These are phyloP conservation scores for Pittosporum tobira DNA, from an alignment of 129 eudicot species.

Conservation along the genomic window DNA sequence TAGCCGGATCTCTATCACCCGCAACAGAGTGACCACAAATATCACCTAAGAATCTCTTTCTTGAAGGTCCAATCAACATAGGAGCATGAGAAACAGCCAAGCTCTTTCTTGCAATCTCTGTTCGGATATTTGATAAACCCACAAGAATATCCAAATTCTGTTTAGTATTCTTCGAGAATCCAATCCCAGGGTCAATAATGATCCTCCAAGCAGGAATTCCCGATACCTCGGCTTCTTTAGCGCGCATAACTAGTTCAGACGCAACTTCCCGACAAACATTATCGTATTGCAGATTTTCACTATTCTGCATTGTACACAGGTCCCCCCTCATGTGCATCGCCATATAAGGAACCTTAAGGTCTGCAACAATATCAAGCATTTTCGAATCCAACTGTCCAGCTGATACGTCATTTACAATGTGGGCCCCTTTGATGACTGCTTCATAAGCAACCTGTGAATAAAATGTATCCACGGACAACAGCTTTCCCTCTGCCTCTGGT, in stretches of 20 bases:
- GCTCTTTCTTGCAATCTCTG: slow-evolving; percentile 62
- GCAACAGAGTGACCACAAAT: slow-evolving; percentile 51
- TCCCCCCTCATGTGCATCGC: slow-evolving; percentile 96
- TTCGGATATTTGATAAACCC: slow-evolving; percentile 49
- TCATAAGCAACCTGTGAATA: slow-evolving; percentile 77
- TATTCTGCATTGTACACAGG: slow-evolving; percentile 73
- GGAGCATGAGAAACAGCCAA: slow-evolving; percentile 63
- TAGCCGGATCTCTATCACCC: slow-evolving; percentile 64
- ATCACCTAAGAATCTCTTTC: slow-evolving; percentile 86
- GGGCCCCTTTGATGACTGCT: slow-evolving; percentile 72
- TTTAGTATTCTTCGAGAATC: slow-evolving; percentile 75
- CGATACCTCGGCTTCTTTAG: slow-evolving; percentile 56
- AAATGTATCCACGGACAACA: slow-evolving; percentile 75
- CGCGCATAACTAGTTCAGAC: slow-evolving; percentile 40
- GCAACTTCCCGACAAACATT: slow-evolving; percentile 76
- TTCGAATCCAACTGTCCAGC: slow-evolving; percentile 57
- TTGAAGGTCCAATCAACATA: slow-evolving; percentile 70
- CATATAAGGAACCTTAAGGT: slow-evolving; percentile 56
- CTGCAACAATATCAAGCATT: slow-evolving; percentile 54
- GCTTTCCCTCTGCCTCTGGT: slow-evolving; percentile 66
- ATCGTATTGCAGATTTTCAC: slow-evolving; percentile 52
- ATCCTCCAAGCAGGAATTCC: slow-evolving; percentile 94
- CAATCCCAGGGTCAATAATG: slow-evolving; percentile 79
- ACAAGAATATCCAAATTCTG: slow-evolving; percentile 68
- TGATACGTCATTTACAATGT: slow-evolving; percentile 79